Evolutionary conservation across 306 rosid genomes (phyloP).

Genomic region (Sicyos baderoa): DNA sequence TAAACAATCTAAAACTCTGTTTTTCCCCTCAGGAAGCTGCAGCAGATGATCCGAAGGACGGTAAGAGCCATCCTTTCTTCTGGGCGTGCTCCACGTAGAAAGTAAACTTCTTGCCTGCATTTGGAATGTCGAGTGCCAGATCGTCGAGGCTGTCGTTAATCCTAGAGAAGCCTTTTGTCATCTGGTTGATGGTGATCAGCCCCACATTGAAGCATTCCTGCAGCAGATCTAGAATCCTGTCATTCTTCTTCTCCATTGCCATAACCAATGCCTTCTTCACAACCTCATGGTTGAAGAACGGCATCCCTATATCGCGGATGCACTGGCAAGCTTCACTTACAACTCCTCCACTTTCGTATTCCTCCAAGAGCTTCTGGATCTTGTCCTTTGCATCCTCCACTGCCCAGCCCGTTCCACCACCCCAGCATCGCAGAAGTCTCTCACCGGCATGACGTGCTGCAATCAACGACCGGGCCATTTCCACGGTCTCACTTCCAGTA

Average conservation of each 20-base stretch:
- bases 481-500: constrained; percentile 77
- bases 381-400: constrained; percentile 99
- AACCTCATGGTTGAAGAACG: constrained; percentile 96
- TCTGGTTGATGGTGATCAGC: constrained; percentile 78
- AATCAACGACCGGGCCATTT: constrained; percentile 63
- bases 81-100: constrained; percentile 67
- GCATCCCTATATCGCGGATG: constrained; percentile 87
- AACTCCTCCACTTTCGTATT: constrained; percentile 86
- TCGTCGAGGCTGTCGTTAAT: constrained; percentile 84
- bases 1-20: constrained; percentile 33
- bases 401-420: constrained; percentile 99
- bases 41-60: constrained; percentile 45
- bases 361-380: constrained; percentile 83
- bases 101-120: constrained; percentile 59
- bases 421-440: constrained; percentile 95
- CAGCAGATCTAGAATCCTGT: constrained; percentile 69
- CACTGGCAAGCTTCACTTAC: constrained; percentile 89
- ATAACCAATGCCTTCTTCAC: constrained; percentile 92
- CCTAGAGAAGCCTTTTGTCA: constrained; percentile 86
- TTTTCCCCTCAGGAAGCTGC: constrained; percentile 37
- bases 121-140: constrained; percentile 93
- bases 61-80: constrained; percentile 63
- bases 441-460: constrained; percentile 98
- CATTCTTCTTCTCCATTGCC: constrained; percentile 99
- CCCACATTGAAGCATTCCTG: constrained; percentile 89